Evolutionary conservation across 768 basidiomycete species (phyloP).

Genomic region (Phanerodontia chrysosporium): DNA sequence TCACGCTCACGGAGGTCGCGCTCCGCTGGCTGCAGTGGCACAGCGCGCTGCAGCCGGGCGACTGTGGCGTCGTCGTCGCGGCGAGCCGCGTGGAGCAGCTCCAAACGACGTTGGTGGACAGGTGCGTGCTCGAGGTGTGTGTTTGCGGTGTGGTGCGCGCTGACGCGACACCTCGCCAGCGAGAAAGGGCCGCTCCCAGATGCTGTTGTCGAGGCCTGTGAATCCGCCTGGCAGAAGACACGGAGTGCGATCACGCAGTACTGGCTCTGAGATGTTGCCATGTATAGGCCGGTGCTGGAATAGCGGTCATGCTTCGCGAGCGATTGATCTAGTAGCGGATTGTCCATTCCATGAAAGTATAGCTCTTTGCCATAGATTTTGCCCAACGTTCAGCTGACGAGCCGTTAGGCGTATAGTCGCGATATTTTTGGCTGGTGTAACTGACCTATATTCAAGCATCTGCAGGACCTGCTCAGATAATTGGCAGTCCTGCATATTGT

Average conservation of each 20-base stretch:
- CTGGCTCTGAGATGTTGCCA: background rate
- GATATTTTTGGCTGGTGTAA: too few species aligned
- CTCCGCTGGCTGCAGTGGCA: conserved; percentile 3
- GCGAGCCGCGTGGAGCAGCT: conserved; percentile 14
- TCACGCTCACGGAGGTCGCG: background rate
- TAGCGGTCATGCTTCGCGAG: background rate
- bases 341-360: too few species aligned
- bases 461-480: too few species aligned
- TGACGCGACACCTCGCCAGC: background rate
- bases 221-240: conserved; percentile 39
- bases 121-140: conserved; percentile 14
- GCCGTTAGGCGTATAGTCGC: too few species aligned
- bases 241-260: conserved; percentile 4
- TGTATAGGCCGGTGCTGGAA: too few species aligned
- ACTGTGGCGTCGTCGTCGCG: conserved; percentile 15
- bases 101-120: conserved; percentile 38
- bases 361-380: too few species aligned
- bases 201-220: conserved; percentile 46
- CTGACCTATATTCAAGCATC: too few species aligned
- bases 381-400: too few species aligned
- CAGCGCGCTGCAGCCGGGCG: conserved; percentile 18
- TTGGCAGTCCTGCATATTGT: too few species aligned
- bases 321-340: too few species aligned
- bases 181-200: conserved; percentile 44
- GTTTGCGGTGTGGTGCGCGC: background rate